A percentile compares a stretch with the other conserved stretches of the same genome.
These are phyloP conservation scores for Neurospora intermedia DNA, from an alignment of 495 filamentous ascomycete genomes.

Conservation along the genomic window DNA sequence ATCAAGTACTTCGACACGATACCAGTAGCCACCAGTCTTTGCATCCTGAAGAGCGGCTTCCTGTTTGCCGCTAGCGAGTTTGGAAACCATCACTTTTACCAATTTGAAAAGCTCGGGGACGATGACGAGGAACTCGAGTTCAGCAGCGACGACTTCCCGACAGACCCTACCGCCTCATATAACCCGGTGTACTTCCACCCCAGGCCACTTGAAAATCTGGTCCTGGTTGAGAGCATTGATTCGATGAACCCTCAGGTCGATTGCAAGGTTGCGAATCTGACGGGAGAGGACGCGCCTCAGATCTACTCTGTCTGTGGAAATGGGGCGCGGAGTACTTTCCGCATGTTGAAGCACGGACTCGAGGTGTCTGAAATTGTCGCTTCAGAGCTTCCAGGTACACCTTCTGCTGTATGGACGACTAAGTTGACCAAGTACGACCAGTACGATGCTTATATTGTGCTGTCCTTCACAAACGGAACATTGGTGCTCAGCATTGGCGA, in stretches of 20 bases:
- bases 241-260: slow-evolving; percentile 86
- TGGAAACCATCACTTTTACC: slow-evolving; percentile 90
- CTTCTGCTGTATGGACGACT: slow-evolving; percentile 89
- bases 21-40: slow-evolving; percentile 71
- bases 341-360: slow-evolving; percentile 83
- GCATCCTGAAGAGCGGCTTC: slow-evolving; percentile 93
- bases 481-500: slow-evolving; percentile 91
- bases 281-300: slow-evolving; percentile 87
- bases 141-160: slow-evolving; percentile 69
- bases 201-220: slow-evolving; percentile 67
- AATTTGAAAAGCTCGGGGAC: slow-evolving; percentile 96
- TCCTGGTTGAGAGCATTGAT: slow-evolving; percentile 73
- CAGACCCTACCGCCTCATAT: slow-evolving; percentile 57
- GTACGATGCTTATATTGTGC: slow-evolving; percentile 67
- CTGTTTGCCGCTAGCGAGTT: slow-evolving; percentile 87
- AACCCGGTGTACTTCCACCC: slow-evolving; percentile 76
- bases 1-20: slow-evolving; percentile 99
- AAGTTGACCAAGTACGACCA: slow-evolving; percentile 75
- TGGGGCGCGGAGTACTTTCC: slow-evolving; percentile 78
- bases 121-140: slow-evolving; percentile 84
- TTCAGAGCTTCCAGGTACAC: slow-evolving; percentile 75
- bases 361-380: slow-evolving; percentile 91
- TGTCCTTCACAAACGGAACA: slow-evolving; percentile 59
- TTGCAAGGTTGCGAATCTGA: slow-evolving; percentile 79
- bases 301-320: slow-evolving; percentile 88